A percentile compares a stretch with the other conserved stretches of the same genome.
Evolutionary conservation across 2,329 filamentous ascomycete genomes (phyloP).

Genomic region (Ophiostoma australiae): DNA sequence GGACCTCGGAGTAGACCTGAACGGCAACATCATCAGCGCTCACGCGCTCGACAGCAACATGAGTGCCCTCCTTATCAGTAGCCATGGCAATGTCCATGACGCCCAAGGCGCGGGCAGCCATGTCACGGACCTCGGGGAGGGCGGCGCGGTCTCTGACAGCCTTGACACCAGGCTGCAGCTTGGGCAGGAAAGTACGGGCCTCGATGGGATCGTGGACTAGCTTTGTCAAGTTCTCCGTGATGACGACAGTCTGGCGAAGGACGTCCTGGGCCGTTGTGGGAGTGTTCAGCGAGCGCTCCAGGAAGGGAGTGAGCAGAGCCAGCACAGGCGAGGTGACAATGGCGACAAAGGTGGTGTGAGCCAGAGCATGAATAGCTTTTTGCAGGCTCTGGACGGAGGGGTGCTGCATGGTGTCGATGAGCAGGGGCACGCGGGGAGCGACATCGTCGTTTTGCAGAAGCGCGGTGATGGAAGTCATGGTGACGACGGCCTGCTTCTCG

Average conservation of each 20-base stretch:
- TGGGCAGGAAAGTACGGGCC: conserved; percentile 89
- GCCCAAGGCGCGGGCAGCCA: conserved; percentile 73
- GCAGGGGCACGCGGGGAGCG: conserved; percentile 79
- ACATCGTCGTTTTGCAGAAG: conserved; percentile 97
- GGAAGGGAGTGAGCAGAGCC: conserved; percentile 85
- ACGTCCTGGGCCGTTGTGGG: conserved; percentile 90
- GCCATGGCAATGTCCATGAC: conserved; percentile 95
- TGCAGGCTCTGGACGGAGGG: conserved; percentile 82
- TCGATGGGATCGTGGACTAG: conserved; percentile 93
- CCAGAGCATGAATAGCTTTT: conserved; percentile 94
- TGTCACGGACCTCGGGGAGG: conserved; percentile 86
- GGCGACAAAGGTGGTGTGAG: conserved; percentile 97
- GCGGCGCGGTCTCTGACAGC: conserved; percentile 81
- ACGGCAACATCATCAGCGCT: conserved; percentile 68
- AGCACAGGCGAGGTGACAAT: conserved; percentile 93
- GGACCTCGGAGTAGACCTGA: conserved; percentile 70
- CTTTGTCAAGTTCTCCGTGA: conserved; percentile 97
- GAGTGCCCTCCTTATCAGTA: conserved; percentile 48
- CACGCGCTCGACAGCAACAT: conserved; percentile 55
- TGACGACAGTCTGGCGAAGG: conserved; percentile 88
- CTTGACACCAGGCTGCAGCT: conserved; percentile 90
- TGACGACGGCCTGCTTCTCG: conserved; percentile 81
- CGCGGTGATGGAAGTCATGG: conserved; percentile 85
- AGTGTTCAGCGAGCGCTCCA: conserved; percentile 90
- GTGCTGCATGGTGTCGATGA: conserved; percentile 93